Percentiles rank a stretch among this genome's conserved stretches.
phyloP scores from a whole-genome alignment of 1,284 basidiomycete species.

The Trichosporon coremiiforme region DNA sequence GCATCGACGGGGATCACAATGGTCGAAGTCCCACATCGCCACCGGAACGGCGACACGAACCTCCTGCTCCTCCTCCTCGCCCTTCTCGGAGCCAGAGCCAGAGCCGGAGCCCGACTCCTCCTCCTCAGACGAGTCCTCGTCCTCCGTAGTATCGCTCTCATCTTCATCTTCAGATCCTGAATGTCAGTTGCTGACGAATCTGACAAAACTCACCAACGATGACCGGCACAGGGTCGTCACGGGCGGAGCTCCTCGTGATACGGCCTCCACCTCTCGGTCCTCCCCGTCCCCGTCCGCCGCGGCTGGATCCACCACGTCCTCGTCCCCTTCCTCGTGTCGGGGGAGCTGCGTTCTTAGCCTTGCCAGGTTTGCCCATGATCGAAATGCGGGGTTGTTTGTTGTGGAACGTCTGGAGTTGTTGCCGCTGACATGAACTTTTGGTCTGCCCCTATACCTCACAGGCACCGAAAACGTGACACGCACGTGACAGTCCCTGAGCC shows the following conservation, averaged over 20 bases:
- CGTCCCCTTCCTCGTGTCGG: constrained; percentile 23
- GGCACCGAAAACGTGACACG: constrained; percentile 5
- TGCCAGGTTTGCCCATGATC: constrained; percentile 32
- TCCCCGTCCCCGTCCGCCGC: constrained; percentile 22
- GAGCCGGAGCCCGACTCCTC: constrained; percentile 11
- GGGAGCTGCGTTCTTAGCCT: constrained; percentile 28
- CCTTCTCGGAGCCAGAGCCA: constrained; percentile 44
- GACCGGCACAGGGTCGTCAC: constrained; percentile 22
- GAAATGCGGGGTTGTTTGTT: constrained; percentile 1
- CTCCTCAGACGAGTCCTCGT: constrained; percentile 16
- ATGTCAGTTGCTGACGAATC: neutral
- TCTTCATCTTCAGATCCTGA: constrained; percentile 40
- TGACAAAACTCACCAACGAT: constrained; percentile 21
- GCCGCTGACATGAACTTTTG: constrained; percentile 20
- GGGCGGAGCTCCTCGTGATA: constrained; percentile 7
- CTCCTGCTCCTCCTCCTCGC: constrained; percentile 39
- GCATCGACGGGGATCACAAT: constrained; percentile 92
- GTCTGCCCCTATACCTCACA: constrained; percentile 9
- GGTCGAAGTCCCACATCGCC: constrained; percentile 97
- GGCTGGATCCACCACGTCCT: constrained; percentile 23
- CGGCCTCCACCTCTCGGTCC: constrained; percentile 17
- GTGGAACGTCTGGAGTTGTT: neutral
- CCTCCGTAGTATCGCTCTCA: constrained; percentile 19
- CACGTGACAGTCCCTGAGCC: constrained; percentile 20
- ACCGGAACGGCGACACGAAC: constrained; percentile 66